Percentiles rank a stretch among this genome's conserved stretches.
Evolutionary conservation across 2,329 filamentous ascomycete species (phyloP).

Genomic region (Calonectria crousiana): DNA sequence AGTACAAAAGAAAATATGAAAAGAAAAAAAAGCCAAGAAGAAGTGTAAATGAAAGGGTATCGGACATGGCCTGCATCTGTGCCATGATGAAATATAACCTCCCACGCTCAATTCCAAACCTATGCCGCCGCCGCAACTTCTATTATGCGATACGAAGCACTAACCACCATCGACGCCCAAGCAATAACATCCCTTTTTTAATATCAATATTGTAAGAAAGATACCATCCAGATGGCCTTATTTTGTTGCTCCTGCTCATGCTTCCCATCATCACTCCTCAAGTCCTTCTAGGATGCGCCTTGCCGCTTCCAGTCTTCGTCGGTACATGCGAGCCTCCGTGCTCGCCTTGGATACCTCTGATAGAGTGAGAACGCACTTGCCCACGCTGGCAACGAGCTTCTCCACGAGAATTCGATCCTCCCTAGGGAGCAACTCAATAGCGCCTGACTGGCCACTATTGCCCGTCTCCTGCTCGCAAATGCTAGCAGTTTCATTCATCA

Average conservation of each 20-base stretch:
- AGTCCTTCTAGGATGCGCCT: conserved; percentile 79
- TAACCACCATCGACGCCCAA: conserved; percentile 25
- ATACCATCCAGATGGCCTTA: conserved; percentile 14
- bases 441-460: conserved; percentile 50
- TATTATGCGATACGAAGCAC: conserved; percentile 31
- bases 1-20: background rate
- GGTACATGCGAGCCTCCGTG: conserved; percentile 72
- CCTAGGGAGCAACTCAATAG: conserved; percentile 60
- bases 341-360: conserved; percentile 66
- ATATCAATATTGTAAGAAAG: background rate
- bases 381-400: conserved; percentile 69
- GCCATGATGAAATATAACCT: conserved; percentile 41
- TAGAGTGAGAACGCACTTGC: conserved; percentile 70
- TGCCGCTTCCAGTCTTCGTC: conserved; percentile 81
- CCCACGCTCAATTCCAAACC: conserved; percentile 39
- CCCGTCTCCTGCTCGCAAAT: conserved; percentile 52
- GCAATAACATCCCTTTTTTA: conserved; percentile 26
- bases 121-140: conserved; percentile 23
- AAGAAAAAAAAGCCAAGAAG: conserved; percentile 4
- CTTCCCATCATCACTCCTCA: conserved; percentile 53
- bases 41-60: conserved; percentile 42
- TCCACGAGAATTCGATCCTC: conserved; percentile 73
- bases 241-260: background rate
- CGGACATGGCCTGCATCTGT: conserved; percentile 42
- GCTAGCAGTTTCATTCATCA: conserved; percentile 62